Base-by-base conservation (phyloP, 768 basidiomycete species). In the Tephrocybe sp. region DNA sequence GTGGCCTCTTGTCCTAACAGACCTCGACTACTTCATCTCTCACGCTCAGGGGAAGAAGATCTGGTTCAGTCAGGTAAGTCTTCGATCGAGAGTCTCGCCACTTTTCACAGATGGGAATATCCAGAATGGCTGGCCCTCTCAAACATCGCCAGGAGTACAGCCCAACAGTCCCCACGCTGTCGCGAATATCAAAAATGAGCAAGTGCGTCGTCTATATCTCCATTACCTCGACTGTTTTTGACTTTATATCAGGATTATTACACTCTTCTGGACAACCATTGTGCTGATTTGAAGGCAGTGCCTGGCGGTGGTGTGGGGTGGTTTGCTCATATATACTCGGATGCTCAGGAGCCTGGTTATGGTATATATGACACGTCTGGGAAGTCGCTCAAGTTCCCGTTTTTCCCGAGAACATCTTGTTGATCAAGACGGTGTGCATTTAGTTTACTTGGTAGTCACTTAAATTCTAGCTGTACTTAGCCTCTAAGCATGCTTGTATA, bases 281-380 rank as follows among this genome's bases (percentile, higher is more conserved):
- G 88, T 57, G 60, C 69, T 11, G 73, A 81, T 55, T 71, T 90
- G 58, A 90, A 90, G 66, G 59, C 55, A 0, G 77, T 78, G 22
- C 61, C 67, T 18, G 77, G 77, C 0, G 86, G 86, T 24, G 86
- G 86, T 19, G 69, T 89, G 19, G 86, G 87, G 7, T 91, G 88
- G 88, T 91, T 91, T 58, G 86, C 85, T n/a, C 88, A 90, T 60
- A 83, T 89, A 49, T 89, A 89, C 58, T 81, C 82, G 1, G 88
- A 89, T 60, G 51, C 64, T 49, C 76, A 81, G 55, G 76, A 78
- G 55, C 79, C 82, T 9, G 87, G 86, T 4, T 89, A 89, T 57
- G 88, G 87, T 3, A 77, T 89, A 46, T 84, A 84, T 58, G 66
- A 75, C 25, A 55, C 37, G 0, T 63, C 68, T 21, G 79, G 80